Base-by-base conservation (phyloP, 306 rosid genomes). In the Chamaecrista fasciculata region DNA sequence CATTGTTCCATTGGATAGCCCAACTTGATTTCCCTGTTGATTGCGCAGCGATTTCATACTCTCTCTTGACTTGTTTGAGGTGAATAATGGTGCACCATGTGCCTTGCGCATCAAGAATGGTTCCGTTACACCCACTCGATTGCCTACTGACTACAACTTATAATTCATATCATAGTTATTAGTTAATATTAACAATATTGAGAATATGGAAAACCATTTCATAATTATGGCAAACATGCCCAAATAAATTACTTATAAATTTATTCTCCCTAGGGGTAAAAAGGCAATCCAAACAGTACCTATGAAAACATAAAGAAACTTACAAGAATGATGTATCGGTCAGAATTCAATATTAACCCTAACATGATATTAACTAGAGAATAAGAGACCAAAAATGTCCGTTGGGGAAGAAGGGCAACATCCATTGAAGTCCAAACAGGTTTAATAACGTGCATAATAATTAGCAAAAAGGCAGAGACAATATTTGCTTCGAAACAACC, bases 41-140 rank as follows among this genome's bases (percentile, higher is more conserved):
- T 74, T 75, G 69, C 39, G 82, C 69, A 73, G 51, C 62, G 80
- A 40, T 60, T 78, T 75, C 77, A 80, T 76, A 50, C 71, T 82
- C 55, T 71, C 72, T 77, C 80, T 87, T 62, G 87, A 69, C 80
- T 75, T 80, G 75, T 80, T 85, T 69, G 85, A 81, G 71, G 76
- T 26, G 31, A 81, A 82, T 60, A 88, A 39, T 18, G 98, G 97
- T 76, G 87, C 97, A 2, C 98, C 98, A 79, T 94, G 98, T 58
- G 98, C 96, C 97, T 83, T 90, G 70, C 77, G 90, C 98, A 94
- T 94, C 81, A 94, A 71, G 80, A 86, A 88, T 44, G 97, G 97
- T 78, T 94, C 98, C 46, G 87, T 80, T 36, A 90, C 97, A 60
- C 98, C 98, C 75, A 94, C 91, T 61, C 96, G 90, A 82, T 85